phyloP scores from a whole-genome alignment of 225 moss, liverwort and hornwort genomes.

The Takakia lepidozioides region DNA sequence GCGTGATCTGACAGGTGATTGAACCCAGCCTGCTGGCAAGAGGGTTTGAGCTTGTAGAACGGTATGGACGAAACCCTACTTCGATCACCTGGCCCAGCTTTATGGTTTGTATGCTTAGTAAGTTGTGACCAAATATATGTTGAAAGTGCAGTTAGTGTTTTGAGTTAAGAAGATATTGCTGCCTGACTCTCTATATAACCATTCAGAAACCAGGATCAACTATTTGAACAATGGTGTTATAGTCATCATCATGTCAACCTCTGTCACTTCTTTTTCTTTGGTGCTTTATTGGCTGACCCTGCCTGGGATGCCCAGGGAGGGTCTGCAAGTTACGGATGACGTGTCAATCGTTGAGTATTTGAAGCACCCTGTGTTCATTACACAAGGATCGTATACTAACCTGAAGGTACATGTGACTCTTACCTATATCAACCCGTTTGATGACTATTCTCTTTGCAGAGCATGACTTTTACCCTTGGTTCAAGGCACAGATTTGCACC shows the following conservation, averaged over 20 bases:
- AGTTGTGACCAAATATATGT: too few species aligned
- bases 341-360: constrained; percentile 86
- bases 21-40: constrained; percentile 62
- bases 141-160: too few species aligned
- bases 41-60: constrained; percentile 77
- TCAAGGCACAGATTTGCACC: neutral
- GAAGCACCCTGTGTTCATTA: constrained; percentile 80
- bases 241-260: too few species aligned
- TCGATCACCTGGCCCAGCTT: too few species aligned
- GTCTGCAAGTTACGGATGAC: constrained; percentile 72
- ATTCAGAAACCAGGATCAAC: too few species aligned
- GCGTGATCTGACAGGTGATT: constrained; percentile 45
- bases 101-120: too few species aligned
- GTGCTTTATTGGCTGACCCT: neutral
- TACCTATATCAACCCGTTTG: neutral
- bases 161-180: too few species aligned
- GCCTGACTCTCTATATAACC: too few species aligned
- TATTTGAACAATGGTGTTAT: too few species aligned
- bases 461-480: neutral
- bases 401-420: constrained; percentile 40
- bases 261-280: neutral
- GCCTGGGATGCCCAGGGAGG: constrained; percentile 34
- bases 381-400: constrained; percentile 76
- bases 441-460: neutral
- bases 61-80: too few species aligned